A percentile compares a stretch with the other conserved stretches of the same genome.
Evolutionary conservation across 345 rosid genomes (phyloP).

Genomic region (Linum trigynum): DNA sequence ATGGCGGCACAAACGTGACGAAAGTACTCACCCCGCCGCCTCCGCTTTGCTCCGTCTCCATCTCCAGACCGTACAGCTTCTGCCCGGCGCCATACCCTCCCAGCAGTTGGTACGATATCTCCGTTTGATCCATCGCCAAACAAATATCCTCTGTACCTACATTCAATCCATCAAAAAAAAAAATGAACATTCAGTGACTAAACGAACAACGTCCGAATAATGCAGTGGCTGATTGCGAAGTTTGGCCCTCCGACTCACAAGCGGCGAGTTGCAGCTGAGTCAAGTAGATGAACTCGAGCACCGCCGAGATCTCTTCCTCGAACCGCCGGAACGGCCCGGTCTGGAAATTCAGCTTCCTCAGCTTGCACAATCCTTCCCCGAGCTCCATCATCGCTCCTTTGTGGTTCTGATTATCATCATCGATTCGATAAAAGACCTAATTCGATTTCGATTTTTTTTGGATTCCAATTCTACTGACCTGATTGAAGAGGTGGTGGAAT

Average conservation of each 20-base stretch:
- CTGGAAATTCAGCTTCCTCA: slow-evolving; percentile 65
- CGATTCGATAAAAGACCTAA: not conserved
- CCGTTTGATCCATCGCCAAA: slow-evolving; percentile 69
- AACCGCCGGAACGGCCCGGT: slow-evolving; percentile 64
- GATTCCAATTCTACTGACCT: slow-evolving; percentile 27
- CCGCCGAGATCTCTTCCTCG: slow-evolving; percentile 60
- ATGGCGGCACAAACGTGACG: slow-evolving; percentile 41
- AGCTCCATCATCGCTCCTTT: slow-evolving; percentile 95
- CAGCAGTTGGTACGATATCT: slow-evolving; percentile 70
- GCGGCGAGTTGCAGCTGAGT: slow-evolving; percentile 9
- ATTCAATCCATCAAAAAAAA: not conserved
- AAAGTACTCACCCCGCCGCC: slow-evolving; percentile 14
- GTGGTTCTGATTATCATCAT: slow-evolving; percentile 41
- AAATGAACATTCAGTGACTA: not conserved
- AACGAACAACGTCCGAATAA: not conserved
- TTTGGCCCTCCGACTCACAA: not conserved
- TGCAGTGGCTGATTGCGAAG: not conserved
- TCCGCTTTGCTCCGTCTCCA: slow-evolving; percentile 5
- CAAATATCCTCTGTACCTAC: slow-evolving; percentile 71
- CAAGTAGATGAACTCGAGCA: slow-evolving; percentile 65
- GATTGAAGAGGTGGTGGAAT: slow-evolving; percentile 75
- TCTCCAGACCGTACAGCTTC: slow-evolving; percentile 43
- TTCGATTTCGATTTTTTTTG: too few relatives aligned
- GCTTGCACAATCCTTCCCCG: slow-evolving; percentile 82
- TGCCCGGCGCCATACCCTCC: slow-evolving; percentile 85